Percentiles rank a stretch among this genome's conserved stretches.
Evolutionary conservation across 2,329 filamentous ascomycete genomes (phyloP).

Genomic region (Emmonsiellopsis sp.): DNA sequence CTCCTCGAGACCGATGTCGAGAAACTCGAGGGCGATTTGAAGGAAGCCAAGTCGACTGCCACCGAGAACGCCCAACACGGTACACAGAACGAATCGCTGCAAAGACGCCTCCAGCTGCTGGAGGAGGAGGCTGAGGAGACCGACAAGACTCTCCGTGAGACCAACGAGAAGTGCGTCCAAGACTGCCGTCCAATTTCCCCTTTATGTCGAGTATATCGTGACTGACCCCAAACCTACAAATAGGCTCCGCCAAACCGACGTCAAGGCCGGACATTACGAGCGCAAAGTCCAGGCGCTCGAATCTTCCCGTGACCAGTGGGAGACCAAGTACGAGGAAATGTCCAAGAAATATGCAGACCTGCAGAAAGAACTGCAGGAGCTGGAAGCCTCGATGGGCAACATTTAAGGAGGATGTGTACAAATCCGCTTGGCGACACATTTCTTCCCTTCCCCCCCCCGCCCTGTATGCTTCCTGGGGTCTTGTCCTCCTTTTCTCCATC

Average conservation of each 20-base stretch:
- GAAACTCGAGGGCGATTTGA: slow-evolving; percentile 75
- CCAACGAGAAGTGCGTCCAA: slow-evolving; percentile 89
- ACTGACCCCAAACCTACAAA: slow-evolving; percentile 10
- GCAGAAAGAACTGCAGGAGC: slow-evolving; percentile 85
- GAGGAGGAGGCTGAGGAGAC: slow-evolving; percentile 97
- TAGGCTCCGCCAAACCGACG: slow-evolving; percentile 96
- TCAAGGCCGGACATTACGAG: slow-evolving; percentile 98
- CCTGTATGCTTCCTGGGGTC: not conserved
- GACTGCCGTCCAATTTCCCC: not conserved
- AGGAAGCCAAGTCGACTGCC: slow-evolving; percentile 78
- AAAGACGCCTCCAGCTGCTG: slow-evolving; percentile 85
- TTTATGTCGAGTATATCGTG: not conserved
- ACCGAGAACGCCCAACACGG: slow-evolving; percentile 74
- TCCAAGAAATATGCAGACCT: slow-evolving; percentile 72
- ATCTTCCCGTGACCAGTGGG: slow-evolving; percentile 84
- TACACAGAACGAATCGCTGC: slow-evolving; percentile 83
- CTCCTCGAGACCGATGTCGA: slow-evolving; percentile 84
- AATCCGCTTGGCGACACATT: not conserved
- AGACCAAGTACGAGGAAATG: slow-evolving; percentile 97
- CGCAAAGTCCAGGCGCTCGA: slow-evolving; percentile 98
- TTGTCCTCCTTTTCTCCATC: not conserved
- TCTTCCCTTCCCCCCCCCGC: not conserved
- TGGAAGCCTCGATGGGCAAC: slow-evolving; percentile 85
- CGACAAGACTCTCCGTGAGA: slow-evolving; percentile 91
- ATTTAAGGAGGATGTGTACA: slow-evolving; percentile 47